Base-by-base conservation (phyloP, 2,329 filamentous ascomycete genomes). In the Colletotrichum sojae region DNA sequence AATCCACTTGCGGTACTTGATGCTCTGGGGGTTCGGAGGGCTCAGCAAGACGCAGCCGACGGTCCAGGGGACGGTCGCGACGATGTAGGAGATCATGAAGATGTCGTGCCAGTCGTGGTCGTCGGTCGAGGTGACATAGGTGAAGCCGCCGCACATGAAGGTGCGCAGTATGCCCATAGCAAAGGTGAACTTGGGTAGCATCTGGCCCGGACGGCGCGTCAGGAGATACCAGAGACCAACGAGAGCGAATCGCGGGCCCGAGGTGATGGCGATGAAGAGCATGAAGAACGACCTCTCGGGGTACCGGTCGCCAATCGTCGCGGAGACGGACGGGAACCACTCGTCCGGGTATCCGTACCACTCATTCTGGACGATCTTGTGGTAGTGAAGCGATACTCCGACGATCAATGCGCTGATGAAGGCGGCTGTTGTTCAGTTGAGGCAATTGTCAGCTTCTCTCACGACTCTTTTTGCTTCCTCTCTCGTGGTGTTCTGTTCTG, bases 71-170 rank as follows among this genome's bases (percentile, higher is more conserved):
- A 99, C 85, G 3, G 96, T 98, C 40, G 94, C 92, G 53, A 99
- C 91, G 64, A 99, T 86, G 81, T 99, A 99, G 15, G 94, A 97
- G 74, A 99, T 98, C 96, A 99, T 99, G 80, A 99, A 95, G 71
- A 98, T 95, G 77, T 99, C 96, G 80, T 99, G 96, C 95, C 94
- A 98, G 81, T 97, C 91, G 81, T 99, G 96, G 79, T 98, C 94
- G 79, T 99, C 96, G 51, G 96, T 99, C 71, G 96, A 98, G 27
- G 96, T 99, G 71, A 99, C 91, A 81, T 98, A 99, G 61, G 96
- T 98, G 95, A 96, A 99, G 68, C 96, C 96, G 75, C 95, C 96
- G 77, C 96, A 99, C 4, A 94, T 97, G 67, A 98, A 83, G 10
- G 95, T 98, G 75, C 96, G 90, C 77, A 98, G 91, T 60, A 98